Evolutionary conservation across 169 alveolate genomes (phyloP), one percentile per base, ranked within the genome.

Genomic region (Cystoisospora suis): DNA sequence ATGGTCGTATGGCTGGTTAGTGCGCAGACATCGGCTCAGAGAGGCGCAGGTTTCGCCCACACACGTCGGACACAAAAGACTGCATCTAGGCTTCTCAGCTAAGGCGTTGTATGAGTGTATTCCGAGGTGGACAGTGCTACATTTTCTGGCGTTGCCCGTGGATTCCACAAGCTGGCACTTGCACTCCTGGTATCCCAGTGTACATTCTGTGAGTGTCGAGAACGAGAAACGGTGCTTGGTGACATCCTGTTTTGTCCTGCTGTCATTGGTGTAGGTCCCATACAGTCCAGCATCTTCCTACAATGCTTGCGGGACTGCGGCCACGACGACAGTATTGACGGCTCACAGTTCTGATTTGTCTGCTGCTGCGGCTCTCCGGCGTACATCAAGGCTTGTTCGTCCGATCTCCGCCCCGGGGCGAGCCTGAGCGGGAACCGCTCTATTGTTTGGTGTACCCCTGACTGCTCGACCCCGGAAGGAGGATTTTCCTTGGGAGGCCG

Each of bases 251-350:
- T 65, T 0, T 65, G 77, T 32, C 40, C 9, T 15, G 29, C 81
- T 72, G 56, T 38, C 34, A 9, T 9, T 17, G 40, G 15, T 72
- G 15, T 56, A 72, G 83, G 83, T 9, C 56, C 53, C 46, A 72
- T 72, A n/a, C 36, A 34, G 20, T 72, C 42, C 20, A 29, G 58
- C 32, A n/a, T 38, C 12, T 72, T 72, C 32, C 83, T 72, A 17
- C 83, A 72, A 34, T 72, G 83, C 23, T 36, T 72, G 15, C 46
- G 42, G 34, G 83, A 72, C 45, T 72, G 83, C 45, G 83, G 83
- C 83, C 42, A 38, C 53, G 83, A 72, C 58, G 83, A 36, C 7
- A 20, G 77, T n/a, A 12, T 17, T 2, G 77, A 65, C 77, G 77
- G 23, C 40, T n/a, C 34, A 1, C 1, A n/a, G 75, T 15, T 23